Conservation (phyloP, 257 asterid genomes). For the Petunia secreta region DNA sequence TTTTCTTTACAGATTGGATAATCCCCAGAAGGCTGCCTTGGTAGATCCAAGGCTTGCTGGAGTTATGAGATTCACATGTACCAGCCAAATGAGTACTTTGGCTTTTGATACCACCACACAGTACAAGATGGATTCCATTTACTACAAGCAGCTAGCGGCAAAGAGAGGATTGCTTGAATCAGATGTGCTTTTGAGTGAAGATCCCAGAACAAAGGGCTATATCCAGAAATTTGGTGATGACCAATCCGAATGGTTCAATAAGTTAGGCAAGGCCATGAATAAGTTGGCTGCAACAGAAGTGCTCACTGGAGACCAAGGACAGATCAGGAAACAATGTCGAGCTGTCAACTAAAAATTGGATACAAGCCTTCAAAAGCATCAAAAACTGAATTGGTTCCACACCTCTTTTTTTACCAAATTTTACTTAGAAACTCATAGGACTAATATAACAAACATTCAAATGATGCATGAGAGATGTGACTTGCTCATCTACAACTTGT, state of each 20-base stretch:
- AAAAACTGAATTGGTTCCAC: conserved; percentile 9
- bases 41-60: conserved; percentile 44
- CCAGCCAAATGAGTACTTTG: conserved; percentile 29
- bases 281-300: conserved; percentile 50
- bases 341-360: conserved; percentile 40
- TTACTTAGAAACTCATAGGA: conserved; percentile 8
- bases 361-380: not conserved
- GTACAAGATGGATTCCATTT: conserved; percentile 56
- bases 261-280: conserved; percentile 40
- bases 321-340: conserved; percentile 65
- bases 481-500: conserved; percentile 5
- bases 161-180: conserved; percentile 59
- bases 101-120: conserved; percentile 60
- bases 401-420: not conserved
- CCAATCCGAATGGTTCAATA: conserved; percentile 50
- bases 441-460: conserved; percentile 6
- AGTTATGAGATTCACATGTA: conserved; percentile 45
- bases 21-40: conserved; percentile 34
- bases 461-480: not conserved
- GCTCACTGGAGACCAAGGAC: conserved; percentile 59
- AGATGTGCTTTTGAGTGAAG: conserved; percentile 48
- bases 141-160: conserved; percentile 50
- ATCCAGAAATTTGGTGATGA: conserved; percentile 48
- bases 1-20: conserved; percentile 38
- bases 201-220: conserved; percentile 33